phyloP scores from a whole-genome alignment of 495 filamentous ascomycete genomes.

The Aspergillus wentii region DNA sequence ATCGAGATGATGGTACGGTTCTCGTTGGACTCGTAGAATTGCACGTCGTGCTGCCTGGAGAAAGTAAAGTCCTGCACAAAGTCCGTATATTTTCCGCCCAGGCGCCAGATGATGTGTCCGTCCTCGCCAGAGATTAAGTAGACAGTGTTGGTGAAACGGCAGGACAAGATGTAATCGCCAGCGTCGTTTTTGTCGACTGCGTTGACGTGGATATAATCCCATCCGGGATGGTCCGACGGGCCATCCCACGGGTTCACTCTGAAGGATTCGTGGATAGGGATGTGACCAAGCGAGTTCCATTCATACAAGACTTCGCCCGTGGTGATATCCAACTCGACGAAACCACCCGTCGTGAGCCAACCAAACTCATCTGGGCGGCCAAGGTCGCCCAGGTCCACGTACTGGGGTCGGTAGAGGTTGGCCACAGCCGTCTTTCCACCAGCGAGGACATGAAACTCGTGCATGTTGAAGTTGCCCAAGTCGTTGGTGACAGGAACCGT shows the following conservation, averaged over 20 bases:
- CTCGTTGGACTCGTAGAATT: slow-evolving; percentile 46
- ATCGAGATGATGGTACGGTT: slow-evolving; percentile 47
- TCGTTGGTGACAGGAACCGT: slow-evolving; percentile 35
- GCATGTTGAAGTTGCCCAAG: slow-evolving; percentile 40
- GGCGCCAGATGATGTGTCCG: slow-evolving; percentile 53
- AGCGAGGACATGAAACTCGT: slow-evolving; percentile 43
- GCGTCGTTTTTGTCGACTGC: slow-evolving; percentile 36
- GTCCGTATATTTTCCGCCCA: slow-evolving; percentile 43
- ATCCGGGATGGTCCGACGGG: slow-evolving; percentile 18
- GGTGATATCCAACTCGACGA: slow-evolving; percentile 43
- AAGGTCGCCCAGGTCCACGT: slow-evolving; percentile 36
- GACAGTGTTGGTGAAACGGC: slow-evolving; percentile 51
- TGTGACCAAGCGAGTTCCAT: slow-evolving; percentile 41
- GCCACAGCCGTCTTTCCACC: slow-evolving; percentile 40
- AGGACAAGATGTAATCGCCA: slow-evolving; percentile 56
- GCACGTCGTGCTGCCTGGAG: slow-evolving; percentile 57
- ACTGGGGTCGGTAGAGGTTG: slow-evolving; percentile 42
- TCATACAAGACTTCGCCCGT: slow-evolving; percentile 42
- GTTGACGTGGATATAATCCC: slow-evolving; percentile 41
- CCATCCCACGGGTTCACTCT: slow-evolving; percentile 40
- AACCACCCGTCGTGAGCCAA: slow-evolving; percentile 34
- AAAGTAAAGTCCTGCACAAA: slow-evolving; percentile 48
- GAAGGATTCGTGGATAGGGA: slow-evolving; percentile 34
- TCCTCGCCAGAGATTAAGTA: slow-evolving; percentile 54
- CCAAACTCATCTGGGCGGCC: slow-evolving; percentile 35